These are phyloP conservation scores for Phytophthora rubi DNA, from an alignment of 352 stramenopile species.

Conservation along the genomic window DNA sequence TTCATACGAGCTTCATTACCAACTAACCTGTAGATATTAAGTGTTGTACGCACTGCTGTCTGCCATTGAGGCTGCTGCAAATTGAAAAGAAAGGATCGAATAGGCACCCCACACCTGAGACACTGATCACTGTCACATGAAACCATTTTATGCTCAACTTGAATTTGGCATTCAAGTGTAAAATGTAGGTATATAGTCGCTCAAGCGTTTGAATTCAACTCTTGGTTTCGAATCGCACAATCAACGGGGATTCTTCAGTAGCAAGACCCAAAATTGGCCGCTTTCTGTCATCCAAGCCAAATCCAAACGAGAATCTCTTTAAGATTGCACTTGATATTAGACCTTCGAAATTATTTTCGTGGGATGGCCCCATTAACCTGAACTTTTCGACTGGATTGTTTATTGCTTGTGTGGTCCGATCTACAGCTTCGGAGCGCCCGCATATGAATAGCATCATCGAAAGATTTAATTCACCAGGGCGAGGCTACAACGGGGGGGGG, in stretches of 20 bases:
- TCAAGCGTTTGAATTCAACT: neutral
- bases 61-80: neutral
- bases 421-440: too few relatives aligned
- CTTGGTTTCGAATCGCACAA: neutral
- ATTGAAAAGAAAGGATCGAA: neutral
- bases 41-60: neutral
- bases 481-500: too few relatives aligned
- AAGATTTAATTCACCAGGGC: too few relatives aligned
- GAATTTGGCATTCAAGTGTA: neutral
- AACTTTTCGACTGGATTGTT: too few relatives aligned
- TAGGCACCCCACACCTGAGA: neutral
- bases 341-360: neutral
- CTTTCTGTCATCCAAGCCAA: neutral
- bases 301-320: neutral
- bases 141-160: neutral
- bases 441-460: too few relatives aligned
- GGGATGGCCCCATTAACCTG: too few relatives aligned
- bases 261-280: neutral
- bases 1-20: too few relatives aligned
- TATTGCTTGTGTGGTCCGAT: too few relatives aligned
- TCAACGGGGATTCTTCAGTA: neutral
- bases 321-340: neutral
- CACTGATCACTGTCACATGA: neutral
- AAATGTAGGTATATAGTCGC: neutral
- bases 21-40: neutral